Evolutionary conservation across 2,329 filamentous ascomycete genomes (phyloP).

Genomic region (Talaromyces islandicus): DNA sequence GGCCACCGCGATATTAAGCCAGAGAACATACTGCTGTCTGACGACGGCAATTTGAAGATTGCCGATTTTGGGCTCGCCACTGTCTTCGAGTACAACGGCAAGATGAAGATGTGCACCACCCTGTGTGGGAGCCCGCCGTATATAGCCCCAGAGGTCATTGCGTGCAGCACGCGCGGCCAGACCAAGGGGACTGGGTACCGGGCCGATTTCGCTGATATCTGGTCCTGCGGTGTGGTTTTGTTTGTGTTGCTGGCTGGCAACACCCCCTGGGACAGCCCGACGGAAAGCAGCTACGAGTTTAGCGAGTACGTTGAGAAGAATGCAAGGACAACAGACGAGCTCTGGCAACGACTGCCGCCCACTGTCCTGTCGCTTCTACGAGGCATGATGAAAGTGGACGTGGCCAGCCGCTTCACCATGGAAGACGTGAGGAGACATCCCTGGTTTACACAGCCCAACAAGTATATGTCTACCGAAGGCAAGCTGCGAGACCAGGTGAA

Average conservation of each 20-base stretch:
- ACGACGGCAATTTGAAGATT: constrained; percentile 80
- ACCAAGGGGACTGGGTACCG: constrained; percentile 41
- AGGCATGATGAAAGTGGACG: constrained; percentile 85
- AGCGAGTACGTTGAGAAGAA: constrained; percentile 75
- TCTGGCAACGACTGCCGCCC: constrained; percentile 74
- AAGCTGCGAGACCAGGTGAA: constrained; percentile 70
- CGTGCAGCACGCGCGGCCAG: constrained; percentile 47
- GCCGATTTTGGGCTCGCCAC: constrained; percentile 96
- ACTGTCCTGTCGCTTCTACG: constrained; percentile 75
- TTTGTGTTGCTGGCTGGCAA: constrained; percentile 95
- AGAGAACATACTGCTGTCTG: constrained; percentile 88
- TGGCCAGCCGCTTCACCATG: constrained; percentile 71
- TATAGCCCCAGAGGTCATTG: constrained; percentile 85
- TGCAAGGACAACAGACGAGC: constrained; percentile 74
- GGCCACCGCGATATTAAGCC: constrained; percentile 90
- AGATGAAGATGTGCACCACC: constrained; percentile 74
- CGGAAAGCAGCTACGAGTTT: constrained; percentile 79
- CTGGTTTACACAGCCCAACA: constrained; percentile 85
- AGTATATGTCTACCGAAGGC: constrained; percentile 67
- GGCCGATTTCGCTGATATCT: constrained; percentile 82
- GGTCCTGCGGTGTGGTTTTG: constrained; percentile 96
- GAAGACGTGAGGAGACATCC: constrained; percentile 82
- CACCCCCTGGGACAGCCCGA: constrained; percentile 95
- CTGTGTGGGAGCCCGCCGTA: constrained; percentile 96
- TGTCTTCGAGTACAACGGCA: constrained; percentile 83